Evolutionary conservation across 2,329 filamentous ascomycete genomes (phyloP).

Genomic region (Xylaria sp.): DNA sequence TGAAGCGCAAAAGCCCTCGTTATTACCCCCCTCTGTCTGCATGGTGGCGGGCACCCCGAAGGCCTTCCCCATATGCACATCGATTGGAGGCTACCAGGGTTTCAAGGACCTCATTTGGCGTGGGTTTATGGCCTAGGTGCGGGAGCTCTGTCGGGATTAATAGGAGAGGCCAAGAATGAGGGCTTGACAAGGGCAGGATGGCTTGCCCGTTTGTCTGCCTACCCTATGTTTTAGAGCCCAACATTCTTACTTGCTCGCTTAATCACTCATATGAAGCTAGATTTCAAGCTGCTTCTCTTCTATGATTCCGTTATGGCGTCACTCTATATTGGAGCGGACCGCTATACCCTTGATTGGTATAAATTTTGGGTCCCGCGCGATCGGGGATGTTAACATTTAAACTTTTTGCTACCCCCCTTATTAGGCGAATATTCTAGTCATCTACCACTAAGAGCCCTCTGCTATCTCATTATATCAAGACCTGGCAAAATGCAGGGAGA

Average conservation of each 20-base stretch:
- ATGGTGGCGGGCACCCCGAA: background rate
- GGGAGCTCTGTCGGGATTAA: conserved; percentile 3
- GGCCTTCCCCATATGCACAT: background rate
- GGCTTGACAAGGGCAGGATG: background rate
- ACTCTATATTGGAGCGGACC: background rate
- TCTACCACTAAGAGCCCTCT: background rate
- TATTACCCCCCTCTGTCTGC: background rate
- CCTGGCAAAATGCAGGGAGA: conserved; percentile 32
- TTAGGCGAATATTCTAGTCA: background rate
- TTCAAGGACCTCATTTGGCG: background rate
- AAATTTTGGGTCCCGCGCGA: background rate
- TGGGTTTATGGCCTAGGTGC: background rate
- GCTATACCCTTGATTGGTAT: background rate
- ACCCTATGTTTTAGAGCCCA: background rate
- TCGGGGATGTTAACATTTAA: background rate
- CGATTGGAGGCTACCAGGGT: background rate
- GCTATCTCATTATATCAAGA: background rate
- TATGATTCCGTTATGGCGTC: background rate
- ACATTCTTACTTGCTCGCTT: conserved; percentile 1
- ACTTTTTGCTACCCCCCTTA: conserved; percentile 1
- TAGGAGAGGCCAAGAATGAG: background rate
- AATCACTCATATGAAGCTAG: background rate
- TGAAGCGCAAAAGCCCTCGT: background rate
- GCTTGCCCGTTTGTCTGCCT: background rate
- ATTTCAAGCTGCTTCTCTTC: background rate